Evolutionary conservation across 805 yeast genomes (phyloP).

Genomic region (Metschnikowia kofuensis): DNA sequence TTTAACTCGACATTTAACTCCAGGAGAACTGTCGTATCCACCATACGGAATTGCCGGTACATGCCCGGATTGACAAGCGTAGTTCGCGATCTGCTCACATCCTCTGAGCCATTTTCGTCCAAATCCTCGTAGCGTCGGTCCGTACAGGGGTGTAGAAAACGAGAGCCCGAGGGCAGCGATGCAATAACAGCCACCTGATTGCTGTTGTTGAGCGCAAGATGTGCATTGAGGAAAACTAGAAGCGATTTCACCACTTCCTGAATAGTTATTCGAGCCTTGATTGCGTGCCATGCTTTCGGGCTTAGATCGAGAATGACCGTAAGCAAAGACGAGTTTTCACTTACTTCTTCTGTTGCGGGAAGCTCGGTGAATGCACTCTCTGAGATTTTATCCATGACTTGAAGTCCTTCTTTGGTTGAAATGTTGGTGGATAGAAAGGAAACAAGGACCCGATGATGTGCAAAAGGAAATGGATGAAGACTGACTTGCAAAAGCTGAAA

Average conservation of each 20-base stretch:
- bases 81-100: not conserved
- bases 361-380: constrained; percentile 51
- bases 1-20: constrained; percentile 47
- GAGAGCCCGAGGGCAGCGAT: constrained; percentile 67
- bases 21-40: constrained; percentile 69
- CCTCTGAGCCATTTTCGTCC: constrained; percentile 14
- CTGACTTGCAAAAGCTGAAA: not conserved
- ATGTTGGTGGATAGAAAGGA: too few species aligned
- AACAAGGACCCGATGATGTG: too few species aligned
- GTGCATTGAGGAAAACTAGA: constrained; percentile 81
- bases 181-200: constrained; percentile 82
- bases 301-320: constrained; percentile 76
- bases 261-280: constrained; percentile 47
- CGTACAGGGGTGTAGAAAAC: constrained; percentile 63
- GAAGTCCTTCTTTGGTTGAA: too few species aligned
- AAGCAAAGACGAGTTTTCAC: constrained; percentile 67
- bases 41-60: constrained; percentile 80
- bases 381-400: constrained; percentile 62
- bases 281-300: constrained; percentile 62
- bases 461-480: not conserved
- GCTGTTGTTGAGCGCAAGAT: constrained; percentile 77
- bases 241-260: constrained; percentile 62
- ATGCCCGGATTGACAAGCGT: constrained; percentile 50
- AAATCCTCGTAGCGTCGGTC: constrained; percentile 12
- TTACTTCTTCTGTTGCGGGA: constrained; percentile 22